Evolutionary conservation across 306 rosid species (phyloP), one percentile per base, ranked within the genome.

Genomic region (Acacia crassicarpa): DNA sequence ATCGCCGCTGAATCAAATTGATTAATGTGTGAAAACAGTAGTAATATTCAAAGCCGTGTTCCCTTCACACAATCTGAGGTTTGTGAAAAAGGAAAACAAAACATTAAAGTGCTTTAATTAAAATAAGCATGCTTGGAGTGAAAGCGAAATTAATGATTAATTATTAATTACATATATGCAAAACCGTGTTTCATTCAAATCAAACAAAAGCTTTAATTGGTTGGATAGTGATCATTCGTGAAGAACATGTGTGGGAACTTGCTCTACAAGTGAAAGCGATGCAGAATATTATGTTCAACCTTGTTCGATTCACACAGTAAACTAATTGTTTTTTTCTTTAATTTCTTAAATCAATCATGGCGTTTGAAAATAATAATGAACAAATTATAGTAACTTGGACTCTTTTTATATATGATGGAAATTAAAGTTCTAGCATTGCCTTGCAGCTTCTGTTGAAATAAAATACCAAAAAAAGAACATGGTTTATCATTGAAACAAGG

Each of bases 111-210:
- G 83, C 85, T 81, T 75, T 75, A 23, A 61, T 61, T 25, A 58
- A 58, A 58, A 3, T 58, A 58, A 58, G 63, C 63, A 20, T 67
- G 56, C 54, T 56, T 71, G 22, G 58, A 78, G 83, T 49, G 87
- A 89, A 74, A 79, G 81, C 23, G 83, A 81, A 68, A 58, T 75
- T 51, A 61, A 61, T 61, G 1, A 54, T 83, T 75, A 25, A 61
- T 25, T 20, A 46, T 43, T 49, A 45, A 46, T 46, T 13, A 48
- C 1, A 53, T 54, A 20, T 9, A 71, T 72, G 67, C 67, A 70
- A 45, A 76, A 63, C 32, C 41, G 19, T 13, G 81, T 86, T 81
- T 56, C 77, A 74, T 86, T 83, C 85, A 80, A 76, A 83, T 83
- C 85, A 80, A 76, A 83, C 72, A 59, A 78, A 2, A 9, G 23